phyloP scores from a whole-genome alignment of 139 green algal species.

The Auxenochlorella pyrenoidosa region DNA sequence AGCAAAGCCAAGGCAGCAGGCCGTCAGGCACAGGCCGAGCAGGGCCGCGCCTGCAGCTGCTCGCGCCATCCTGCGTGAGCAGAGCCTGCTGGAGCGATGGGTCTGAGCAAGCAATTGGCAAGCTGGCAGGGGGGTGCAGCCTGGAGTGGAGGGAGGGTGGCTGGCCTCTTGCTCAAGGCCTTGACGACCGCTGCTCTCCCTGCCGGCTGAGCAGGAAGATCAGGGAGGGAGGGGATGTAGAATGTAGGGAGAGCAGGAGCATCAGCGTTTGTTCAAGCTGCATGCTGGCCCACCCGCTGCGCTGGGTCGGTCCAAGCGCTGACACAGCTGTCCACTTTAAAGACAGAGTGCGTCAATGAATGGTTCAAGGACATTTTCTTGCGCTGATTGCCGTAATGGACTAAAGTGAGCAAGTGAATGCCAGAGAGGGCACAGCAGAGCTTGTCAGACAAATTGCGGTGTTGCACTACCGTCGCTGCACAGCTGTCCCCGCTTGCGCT shows the following conservation, averaged over 20 bases:
- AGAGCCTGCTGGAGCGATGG: neutral
- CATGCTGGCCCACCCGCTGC: no score
- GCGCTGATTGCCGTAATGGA: no score
- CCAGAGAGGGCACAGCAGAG: neutral
- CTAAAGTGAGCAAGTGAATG: no score
- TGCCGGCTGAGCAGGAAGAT: neutral
- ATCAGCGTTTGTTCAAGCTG: neutral
- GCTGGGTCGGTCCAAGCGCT: no score
- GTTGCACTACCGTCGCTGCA: no score
- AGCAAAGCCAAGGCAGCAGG: neutral
- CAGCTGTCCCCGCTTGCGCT: neutral
- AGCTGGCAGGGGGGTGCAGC: neutral
- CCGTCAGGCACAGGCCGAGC: neutral
- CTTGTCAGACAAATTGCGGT: neutral
- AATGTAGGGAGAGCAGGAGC: neutral
- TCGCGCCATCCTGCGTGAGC: neutral
- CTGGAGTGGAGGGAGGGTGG: neutral
- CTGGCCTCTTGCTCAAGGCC: neutral
- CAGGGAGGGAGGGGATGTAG: neutral
- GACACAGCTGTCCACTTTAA: no score
- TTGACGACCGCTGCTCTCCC: neutral
- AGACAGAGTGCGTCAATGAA: no score
- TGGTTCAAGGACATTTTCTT: no score
- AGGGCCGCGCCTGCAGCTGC: neutral
- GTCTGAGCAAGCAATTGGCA: neutral